Evolutionary conservation across 257 asterid species (phyloP), one percentile per base, ranked within the genome.

Genomic region (Solanum medicagineum): DNA sequence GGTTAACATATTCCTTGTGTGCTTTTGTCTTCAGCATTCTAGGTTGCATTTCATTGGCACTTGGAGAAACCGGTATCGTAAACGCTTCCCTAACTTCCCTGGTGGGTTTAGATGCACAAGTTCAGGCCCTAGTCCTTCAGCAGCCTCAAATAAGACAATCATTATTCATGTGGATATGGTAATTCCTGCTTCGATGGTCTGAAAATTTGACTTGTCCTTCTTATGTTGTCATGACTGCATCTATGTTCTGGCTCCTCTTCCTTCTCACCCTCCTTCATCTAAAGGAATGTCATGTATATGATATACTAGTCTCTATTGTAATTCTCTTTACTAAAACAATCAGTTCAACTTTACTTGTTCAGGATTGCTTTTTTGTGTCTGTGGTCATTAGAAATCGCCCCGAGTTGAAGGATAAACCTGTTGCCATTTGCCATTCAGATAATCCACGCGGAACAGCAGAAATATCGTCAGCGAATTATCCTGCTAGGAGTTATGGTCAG

Each of bases 31-130:
- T 36, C 98, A 96, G 99, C 89, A 89, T 87, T 96, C 99, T 83
- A 93, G 99, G 92, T 91, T 96, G 93, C 99, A 95, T 88, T 97
- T 97, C 86, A 97, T 97, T 87, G 99, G 99, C 84, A 93, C 98
- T 85, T 96, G 99, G 98, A 96, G 98, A 90, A 94, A 91, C 89
- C 91, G 99, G 70, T 96, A 95, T 63, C 95, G 98, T 83, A 95
- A 94, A 85, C 97, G 93, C 80, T 95, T 93, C 87, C 92, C 91
- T 73, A 86, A 83, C 87, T 83, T 85, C 57, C 87, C 92, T 83
- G 84, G 82, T 90, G 91, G 89, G 84, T 87, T 88, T 45, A 91
- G 80, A 75, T 57, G 83, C 88, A 88, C 69, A 87, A 86, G 80
- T 85, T 84, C 92, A 63, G 71, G 81, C 81, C 87, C 71, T 73